phyloP scores from a whole-genome alignment of 1,284 basidiomycete species.

The Trichosporon asahii region DNA sequence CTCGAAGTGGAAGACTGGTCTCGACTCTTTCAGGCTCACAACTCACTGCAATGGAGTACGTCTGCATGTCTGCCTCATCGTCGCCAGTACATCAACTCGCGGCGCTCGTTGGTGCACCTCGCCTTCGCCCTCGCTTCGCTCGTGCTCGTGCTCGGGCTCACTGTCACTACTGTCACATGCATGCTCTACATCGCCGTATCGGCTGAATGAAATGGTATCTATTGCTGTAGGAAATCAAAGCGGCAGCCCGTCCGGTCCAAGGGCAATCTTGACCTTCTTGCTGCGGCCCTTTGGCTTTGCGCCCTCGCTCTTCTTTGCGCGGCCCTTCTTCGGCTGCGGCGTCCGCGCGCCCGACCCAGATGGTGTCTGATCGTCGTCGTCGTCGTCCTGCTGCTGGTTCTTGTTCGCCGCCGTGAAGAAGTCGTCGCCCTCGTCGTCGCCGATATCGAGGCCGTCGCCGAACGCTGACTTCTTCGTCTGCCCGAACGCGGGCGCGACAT shows the following conservation, averaged over 20 bases:
- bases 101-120: not conserved
- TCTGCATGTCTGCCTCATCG: no score
- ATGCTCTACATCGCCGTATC: conserved; percentile 2
- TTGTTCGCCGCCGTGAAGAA: conserved; percentile 34
- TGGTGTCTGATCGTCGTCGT: conserved; percentile 15
- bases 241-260: conserved; percentile 47
- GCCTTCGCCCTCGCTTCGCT: not conserved
- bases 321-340: conserved; percentile 25
- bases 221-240: conserved; percentile 22
- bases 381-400: conserved; percentile 24
- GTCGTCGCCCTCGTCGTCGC: conserved; percentile 39
- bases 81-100: no score
- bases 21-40: no score
- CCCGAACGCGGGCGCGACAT: conserved; percentile 28
- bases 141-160: not conserved
- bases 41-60: no score
- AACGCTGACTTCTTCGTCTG: conserved; percentile 29
- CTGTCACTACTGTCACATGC: not conserved
- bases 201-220: conserved; percentile 5
- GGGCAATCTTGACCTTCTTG: conserved; percentile 47
- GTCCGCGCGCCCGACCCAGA: conserved; percentile 29
- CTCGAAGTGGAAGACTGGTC: no score
- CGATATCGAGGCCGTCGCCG: conserved; percentile 37
- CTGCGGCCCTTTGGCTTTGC: conserved; percentile 29
- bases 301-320: conserved; percentile 21